phyloP scores from a whole-genome alignment of 257 asterid species.

The Nicotiana knightiana region DNA sequence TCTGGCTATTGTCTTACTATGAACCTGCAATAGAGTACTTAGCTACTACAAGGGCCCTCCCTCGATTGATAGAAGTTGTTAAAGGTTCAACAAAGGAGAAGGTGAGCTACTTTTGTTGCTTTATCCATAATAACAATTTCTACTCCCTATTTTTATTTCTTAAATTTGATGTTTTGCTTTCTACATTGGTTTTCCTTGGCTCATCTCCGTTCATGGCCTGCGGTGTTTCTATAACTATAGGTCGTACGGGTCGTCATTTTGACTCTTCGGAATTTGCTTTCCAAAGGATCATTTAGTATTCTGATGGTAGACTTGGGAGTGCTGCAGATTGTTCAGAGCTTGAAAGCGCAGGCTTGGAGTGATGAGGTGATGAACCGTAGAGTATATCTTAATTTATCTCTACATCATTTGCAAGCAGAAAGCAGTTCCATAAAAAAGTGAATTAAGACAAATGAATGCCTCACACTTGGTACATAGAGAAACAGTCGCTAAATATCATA shows the following conservation, averaged over 20 bases:
- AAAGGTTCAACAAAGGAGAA: constrained; percentile 93
- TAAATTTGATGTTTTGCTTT: background rate
- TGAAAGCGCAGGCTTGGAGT: constrained; percentile 98
- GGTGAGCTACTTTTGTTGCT: constrained; percentile 28
- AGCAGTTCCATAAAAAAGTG: background rate
- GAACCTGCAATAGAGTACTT: constrained; percentile 84
- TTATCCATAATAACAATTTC: background rate
- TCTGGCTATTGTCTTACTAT: constrained; percentile 92
- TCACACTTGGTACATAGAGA: background rate
- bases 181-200: background rate
- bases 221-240: constrained; percentile 30
- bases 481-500: background rate
- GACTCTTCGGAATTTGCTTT: constrained; percentile 75
- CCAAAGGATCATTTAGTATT: constrained; percentile 75
- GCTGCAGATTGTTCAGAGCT: constrained; percentile 79
- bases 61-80: constrained; percentile 70
- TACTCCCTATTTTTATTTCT: background rate
- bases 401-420: background rate
- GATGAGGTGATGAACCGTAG: constrained; percentile 55
- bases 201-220: background rate
- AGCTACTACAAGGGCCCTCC: constrained; percentile 69
- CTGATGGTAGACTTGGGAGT: constrained; percentile 79
- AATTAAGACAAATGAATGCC: background rate
- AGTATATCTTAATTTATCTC: background rate
- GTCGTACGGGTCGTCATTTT: constrained; percentile 87